Conservation (phyloP, 306 rosid species). For the Inga leiocalycina region DNA sequence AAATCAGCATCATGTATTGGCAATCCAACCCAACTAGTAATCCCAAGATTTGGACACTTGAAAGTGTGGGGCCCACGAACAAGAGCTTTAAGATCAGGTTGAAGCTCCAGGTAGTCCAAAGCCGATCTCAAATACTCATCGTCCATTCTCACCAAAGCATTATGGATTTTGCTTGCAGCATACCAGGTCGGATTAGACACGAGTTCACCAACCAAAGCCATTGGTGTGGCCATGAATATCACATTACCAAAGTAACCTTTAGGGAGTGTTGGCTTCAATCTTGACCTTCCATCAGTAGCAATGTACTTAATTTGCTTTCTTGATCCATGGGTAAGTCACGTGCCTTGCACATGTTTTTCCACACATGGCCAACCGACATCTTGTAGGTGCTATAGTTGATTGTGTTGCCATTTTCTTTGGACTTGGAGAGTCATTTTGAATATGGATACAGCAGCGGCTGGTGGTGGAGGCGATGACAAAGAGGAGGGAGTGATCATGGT, state of each 20-base stretch:
- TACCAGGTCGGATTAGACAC: constrained; percentile 59
- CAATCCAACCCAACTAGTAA: constrained; percentile 10
- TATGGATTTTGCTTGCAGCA: constrained; percentile 73
- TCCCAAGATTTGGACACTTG: neutral
- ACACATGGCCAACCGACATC: constrained; percentile 72
- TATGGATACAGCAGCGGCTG: constrained; percentile 24
- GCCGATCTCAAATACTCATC: constrained; percentile 24
- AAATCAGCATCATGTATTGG: constrained; percentile 87
- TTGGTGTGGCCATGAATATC: constrained; percentile 79
- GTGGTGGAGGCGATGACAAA: constrained; percentile 4
- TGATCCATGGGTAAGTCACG: constrained; percentile 70
- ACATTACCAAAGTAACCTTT: constrained; percentile 86
- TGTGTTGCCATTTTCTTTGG: neutral
- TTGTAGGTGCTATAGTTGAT: neutral
- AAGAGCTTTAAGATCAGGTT: neutral
- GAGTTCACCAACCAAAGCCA: constrained; percentile 62
- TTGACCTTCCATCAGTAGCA: constrained; percentile 86
- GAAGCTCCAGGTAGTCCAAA: neutral
- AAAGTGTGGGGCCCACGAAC: neutral
- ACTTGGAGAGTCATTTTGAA: neutral
- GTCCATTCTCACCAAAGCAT: constrained; percentile 64
- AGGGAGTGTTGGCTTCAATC: constrained; percentile 79
- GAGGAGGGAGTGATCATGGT: neutral
- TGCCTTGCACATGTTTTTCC: constrained; percentile 71
- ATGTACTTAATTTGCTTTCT: constrained; percentile 72